Conservation (phyloP, 2,329 filamentous ascomycete genomes). For the Xylariomycetidae sp. region DNA sequence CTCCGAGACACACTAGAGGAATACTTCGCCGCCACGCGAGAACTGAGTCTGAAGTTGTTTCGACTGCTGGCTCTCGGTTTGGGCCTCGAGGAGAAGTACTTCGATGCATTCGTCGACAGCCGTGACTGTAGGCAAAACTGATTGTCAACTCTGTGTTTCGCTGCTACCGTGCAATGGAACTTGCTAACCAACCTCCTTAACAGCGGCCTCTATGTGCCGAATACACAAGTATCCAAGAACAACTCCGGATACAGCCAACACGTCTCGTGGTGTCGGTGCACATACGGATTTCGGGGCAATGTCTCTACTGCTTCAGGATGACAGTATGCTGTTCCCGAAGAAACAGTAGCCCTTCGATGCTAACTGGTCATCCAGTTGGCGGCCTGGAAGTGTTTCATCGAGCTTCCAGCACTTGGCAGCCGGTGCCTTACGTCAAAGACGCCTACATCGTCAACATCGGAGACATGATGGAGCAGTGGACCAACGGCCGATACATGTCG, state of each 20-base stretch:
- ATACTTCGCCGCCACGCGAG: slow-evolving; percentile 17
- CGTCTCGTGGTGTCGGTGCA: slow-evolving; percentile 10
- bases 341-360: neutral
- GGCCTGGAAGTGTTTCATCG: slow-evolving; percentile 16
- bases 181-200: too few species aligned
- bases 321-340: slow-evolving; percentile 5
- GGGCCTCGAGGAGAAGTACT: slow-evolving; percentile 17
- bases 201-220: slow-evolving; percentile 18
- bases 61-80: slow-evolving; percentile 19
- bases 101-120: slow-evolving; percentile 17
- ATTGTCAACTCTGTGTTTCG: too few species aligned
- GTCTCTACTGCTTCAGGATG: slow-evolving; percentile 20
- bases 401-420: slow-evolving; percentile 12
- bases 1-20: slow-evolving; percentile 21
- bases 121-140: slow-evolving; percentile 12
- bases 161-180: too few species aligned
- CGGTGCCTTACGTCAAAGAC: slow-evolving; percentile 11
- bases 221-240: slow-evolving; percentile 16
- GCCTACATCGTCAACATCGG: slow-evolving; percentile 24
- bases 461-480: slow-evolving; percentile 25
- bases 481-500: slow-evolving; percentile 24
- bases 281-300: slow-evolving; percentile 23
- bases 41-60: slow-evolving; percentile 19
- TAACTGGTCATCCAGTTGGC: slow-evolving; percentile 12
- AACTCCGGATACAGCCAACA: slow-evolving; percentile 8